Conservation (phyloP, 2,329 filamentous ascomycete species). For the Sporothrix euskadiensis region DNA sequence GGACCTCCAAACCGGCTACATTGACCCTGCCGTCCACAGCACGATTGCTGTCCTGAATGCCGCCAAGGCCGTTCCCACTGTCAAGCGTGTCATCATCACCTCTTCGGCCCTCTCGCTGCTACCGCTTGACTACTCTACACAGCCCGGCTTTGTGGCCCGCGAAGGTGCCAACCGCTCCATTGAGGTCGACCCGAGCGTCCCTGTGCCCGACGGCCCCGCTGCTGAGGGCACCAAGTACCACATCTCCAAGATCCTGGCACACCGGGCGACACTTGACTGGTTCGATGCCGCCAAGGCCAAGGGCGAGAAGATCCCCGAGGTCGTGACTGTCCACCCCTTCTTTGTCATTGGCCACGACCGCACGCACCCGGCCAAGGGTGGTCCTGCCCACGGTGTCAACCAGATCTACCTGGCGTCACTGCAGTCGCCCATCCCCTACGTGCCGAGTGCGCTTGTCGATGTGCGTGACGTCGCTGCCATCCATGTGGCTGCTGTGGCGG, state of each 20-base stretch:
- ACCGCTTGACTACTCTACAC: background rate
- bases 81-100: conserved; percentile 25
- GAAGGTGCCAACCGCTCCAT: background rate
- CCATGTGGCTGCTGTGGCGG: conserved; percentile 5
- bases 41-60: conserved; percentile 29
- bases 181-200: background rate
- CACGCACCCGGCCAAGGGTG: background rate
- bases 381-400: conserved; percentile 18
- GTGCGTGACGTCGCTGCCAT: conserved; percentile 27
- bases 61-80: background rate
- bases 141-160: background rate
- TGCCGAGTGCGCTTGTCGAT: conserved; percentile 26
- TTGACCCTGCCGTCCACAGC: conserved; percentile 35
- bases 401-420: conserved; percentile 19
- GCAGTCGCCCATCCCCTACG: background rate
- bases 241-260: conserved; percentile 34
- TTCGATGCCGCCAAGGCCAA: conserved; percentile 7
- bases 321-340: conserved; percentile 26
- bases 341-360: conserved; percentile 29
- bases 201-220: conserved; percentile 34
- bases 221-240: conserved; percentile 36
- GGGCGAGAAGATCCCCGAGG: conserved; percentile 14
- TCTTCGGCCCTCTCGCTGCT: conserved; percentile 17
- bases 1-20: conserved; percentile 31
- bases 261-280: conserved; percentile 28